These are phyloP conservation scores for Amphichorda felina DNA, from an alignment of 2,329 filamentous ascomycete genomes.

Conservation along the genomic window DNA sequence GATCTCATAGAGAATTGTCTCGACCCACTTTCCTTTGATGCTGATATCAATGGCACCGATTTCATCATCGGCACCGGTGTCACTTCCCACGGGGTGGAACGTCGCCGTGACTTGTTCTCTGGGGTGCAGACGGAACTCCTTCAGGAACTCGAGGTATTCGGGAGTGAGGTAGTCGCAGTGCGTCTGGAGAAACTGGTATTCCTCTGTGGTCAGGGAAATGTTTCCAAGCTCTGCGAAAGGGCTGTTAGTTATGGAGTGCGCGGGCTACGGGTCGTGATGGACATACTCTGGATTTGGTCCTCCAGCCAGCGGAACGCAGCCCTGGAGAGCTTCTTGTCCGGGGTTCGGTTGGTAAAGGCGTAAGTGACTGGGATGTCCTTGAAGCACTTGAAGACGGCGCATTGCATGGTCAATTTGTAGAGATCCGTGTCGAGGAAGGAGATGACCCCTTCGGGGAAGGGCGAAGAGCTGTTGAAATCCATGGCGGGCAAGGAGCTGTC, in stretches of 20 bases:
- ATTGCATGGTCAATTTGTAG: conserved; percentile 99
- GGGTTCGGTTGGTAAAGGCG: conserved; percentile 89
- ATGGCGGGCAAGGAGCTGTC: no score
- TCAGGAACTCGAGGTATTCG: conserved; percentile 71
- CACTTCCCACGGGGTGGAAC: conserved; percentile 44
- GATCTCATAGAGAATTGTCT: conserved; percentile 97
- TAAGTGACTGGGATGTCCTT: conserved; percentile 75
- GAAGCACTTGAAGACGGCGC: conserved; percentile 87
- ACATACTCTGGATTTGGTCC: conserved; percentile 65
- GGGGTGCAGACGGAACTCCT: conserved; percentile 70
- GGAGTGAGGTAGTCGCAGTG: conserved; percentile 71
- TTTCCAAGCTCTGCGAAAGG: conserved; percentile 62
- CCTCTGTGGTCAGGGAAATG: conserved; percentile 66
- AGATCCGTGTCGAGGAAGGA: conserved; percentile 75
- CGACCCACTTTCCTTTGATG: conserved; percentile 76
- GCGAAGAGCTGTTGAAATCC: conserved; percentile 55
- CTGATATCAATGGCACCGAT: conserved; percentile 66
- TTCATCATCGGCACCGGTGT: conserved; percentile 52
- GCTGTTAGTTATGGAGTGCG: background rate
- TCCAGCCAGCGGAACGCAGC: conserved; percentile 77
- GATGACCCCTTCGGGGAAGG: conserved; percentile 64
- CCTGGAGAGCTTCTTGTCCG: conserved; percentile 80
- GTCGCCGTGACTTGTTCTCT: conserved; percentile 64
- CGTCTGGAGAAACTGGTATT: conserved; percentile 65
- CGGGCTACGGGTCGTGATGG: background rate